phyloP scores from a whole-genome alignment of 306 rosid genomes.

The Cercis canadensis region DNA sequence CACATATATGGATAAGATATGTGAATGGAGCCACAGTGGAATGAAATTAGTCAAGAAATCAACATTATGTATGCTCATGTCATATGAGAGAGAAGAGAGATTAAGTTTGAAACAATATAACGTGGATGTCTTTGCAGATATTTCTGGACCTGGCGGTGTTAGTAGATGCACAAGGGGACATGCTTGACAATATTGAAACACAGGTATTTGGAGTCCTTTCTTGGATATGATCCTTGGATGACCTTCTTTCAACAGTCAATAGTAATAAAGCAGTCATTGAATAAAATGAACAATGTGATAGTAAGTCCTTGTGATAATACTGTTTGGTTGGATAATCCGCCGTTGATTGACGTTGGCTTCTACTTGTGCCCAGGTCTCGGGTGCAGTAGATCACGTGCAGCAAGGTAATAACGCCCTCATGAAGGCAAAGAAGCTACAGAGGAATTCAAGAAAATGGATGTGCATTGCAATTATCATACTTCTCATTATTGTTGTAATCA shows the following conservation, averaged over 20 bases:
- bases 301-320: neutral
- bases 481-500: conserved; percentile 65
- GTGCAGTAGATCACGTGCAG: conserved; percentile 94
- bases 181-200: conserved; percentile 89
- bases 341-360: neutral
- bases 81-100: neutral
- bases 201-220: conserved; percentile 58
- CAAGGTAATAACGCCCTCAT: conserved; percentile 78
- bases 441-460: conserved; percentile 90
- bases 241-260: neutral
- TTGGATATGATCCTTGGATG: neutral
- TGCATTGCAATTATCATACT: conserved; percentile 86
- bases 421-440: conserved; percentile 83
- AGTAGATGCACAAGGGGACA: conserved; percentile 92
- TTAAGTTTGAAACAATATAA: conserved; percentile 18
- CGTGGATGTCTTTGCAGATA: conserved; percentile 59
- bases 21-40: neutral
- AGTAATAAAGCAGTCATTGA: neutral
- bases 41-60: no score
- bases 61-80: neutral
- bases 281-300: neutral
- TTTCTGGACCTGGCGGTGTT: conserved; percentile 90
- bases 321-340: conserved; percentile 19
- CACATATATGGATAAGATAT: neutral
- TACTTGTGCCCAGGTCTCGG: conserved; percentile 62